A percentile compares a stretch with the other conserved stretches of the same genome.
These are phyloP conservation scores for Eutypa lata DNA, from an alignment of 2,329 filamentous ascomycete genomes.

Conservation along the genomic window DNA sequence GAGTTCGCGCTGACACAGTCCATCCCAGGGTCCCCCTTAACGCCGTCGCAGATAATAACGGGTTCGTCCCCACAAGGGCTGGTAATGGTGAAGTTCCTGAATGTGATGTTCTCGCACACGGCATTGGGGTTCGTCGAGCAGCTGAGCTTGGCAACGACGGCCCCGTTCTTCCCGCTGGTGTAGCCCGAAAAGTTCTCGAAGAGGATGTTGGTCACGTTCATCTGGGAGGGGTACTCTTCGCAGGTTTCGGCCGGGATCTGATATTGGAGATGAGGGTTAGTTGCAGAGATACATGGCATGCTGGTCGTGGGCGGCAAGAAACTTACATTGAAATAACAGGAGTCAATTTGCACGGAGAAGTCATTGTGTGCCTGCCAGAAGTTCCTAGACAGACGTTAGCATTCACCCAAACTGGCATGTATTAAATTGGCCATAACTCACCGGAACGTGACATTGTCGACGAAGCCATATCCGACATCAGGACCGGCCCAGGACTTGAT, in stretches of 20 bases:
- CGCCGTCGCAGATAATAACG: slow-evolving; percentile 49
- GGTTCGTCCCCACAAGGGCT: slow-evolving; percentile 42
- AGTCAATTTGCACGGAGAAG: slow-evolving; percentile 55
- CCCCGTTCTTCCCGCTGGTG: slow-evolving; percentile 53
- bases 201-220: slow-evolving; percentile 56
- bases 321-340: slow-evolving; percentile 60
- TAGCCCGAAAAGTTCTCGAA: slow-evolving; percentile 59
- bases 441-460: slow-evolving; percentile 58
- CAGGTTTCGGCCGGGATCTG: slow-evolving; percentile 45
- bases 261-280: neutral
- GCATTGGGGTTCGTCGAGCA: slow-evolving; percentile 52
- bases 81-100: slow-evolving; percentile 52
- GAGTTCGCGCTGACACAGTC: slow-evolving; percentile 35
- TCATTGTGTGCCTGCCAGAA: slow-evolving; percentile 58
- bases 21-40: slow-evolving; percentile 33
- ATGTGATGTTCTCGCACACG: slow-evolving; percentile 52
- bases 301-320: neutral
- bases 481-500: slow-evolving; percentile 61
- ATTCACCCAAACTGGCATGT: neutral
- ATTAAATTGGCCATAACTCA: neutral
- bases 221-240: slow-evolving; percentile 49
- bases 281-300: neutral
- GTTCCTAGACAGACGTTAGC: slow-evolving; percentile 36
- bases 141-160: slow-evolving; percentile 50
- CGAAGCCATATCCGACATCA: slow-evolving; percentile 56